Percentiles rank a stretch among this genome's conserved stretches.
Evolutionary conservation across 2,329 filamentous ascomycete species (phyloP).

Genomic region (Mollisiaceae sp.): DNA sequence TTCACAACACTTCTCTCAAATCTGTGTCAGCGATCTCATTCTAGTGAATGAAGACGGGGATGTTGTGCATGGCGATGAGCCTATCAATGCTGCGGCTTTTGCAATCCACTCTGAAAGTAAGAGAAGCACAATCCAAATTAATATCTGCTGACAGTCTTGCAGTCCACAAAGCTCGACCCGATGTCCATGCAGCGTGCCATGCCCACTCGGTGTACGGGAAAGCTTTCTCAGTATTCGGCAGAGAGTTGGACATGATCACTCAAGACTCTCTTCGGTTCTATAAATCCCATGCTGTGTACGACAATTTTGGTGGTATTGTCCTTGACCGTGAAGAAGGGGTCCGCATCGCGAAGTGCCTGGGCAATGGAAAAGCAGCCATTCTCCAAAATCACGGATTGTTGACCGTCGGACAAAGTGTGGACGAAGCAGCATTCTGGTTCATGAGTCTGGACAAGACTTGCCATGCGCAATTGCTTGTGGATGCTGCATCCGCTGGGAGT

Average conservation of each 20-base stretch:
- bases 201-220: conserved; percentile 60
- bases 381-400: conserved; percentile 59
- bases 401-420: conserved; percentile 51
- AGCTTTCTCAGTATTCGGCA: conserved; percentile 65
- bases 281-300: conserved; percentile 46
- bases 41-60: conserved; percentile 64
- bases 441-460: conserved; percentile 54
- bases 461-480: conserved; percentile 55
- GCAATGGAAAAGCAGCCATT: conserved; percentile 54
- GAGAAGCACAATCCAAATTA: not conserved
- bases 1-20: conserved; percentile 64
- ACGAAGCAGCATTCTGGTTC: conserved; percentile 60
- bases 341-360: conserved; percentile 52
- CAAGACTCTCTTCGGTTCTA: conserved; percentile 62
- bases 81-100: conserved; percentile 53
- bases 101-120: conserved; percentile 51
- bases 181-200: conserved; percentile 61
- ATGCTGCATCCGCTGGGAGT: conserved; percentile 65
- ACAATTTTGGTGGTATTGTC: conserved; percentile 57
- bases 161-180: conserved; percentile 62
- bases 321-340: conserved; percentile 56
- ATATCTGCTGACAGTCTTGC: conserved; percentile 25
- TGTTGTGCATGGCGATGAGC: conserved; percentile 65
- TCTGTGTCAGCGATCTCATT: conserved; percentile 68
- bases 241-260: conserved; percentile 45